phyloP scores from a whole-genome alignment of 2,329 filamentous ascomycete genomes.

The Apiospora hydei region DNA sequence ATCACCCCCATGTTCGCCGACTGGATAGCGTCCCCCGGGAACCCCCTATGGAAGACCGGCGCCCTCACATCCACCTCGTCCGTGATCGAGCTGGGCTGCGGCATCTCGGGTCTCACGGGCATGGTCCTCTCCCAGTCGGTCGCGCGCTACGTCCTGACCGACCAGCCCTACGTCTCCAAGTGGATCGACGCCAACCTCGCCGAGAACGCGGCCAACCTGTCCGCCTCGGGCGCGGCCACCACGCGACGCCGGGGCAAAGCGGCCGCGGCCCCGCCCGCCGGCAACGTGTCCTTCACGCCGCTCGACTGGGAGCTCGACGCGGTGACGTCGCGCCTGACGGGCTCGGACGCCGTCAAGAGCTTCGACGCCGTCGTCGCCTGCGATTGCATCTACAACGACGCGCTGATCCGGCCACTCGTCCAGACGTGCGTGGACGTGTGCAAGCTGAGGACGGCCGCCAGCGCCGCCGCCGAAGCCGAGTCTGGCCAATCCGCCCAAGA shows the following conservation, averaged over 20 bases:
- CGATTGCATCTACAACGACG: slow-evolving; percentile 96
- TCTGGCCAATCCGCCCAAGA: slow-evolving; percentile 27
- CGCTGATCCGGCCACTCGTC: slow-evolving; percentile 82
- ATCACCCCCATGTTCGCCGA: slow-evolving; percentile 83
- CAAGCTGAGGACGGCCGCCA: slow-evolving; percentile 52
- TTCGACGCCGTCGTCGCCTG: slow-evolving; percentile 84
- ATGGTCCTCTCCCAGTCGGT: slow-evolving; percentile 70
- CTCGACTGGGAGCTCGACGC: slow-evolving; percentile 85
- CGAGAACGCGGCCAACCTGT: slow-evolving; percentile 57
- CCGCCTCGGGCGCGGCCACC: slow-evolving; percentile 19
- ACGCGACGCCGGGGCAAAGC: slow-evolving; percentile 34
- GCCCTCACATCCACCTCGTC: slow-evolving; percentile 62
- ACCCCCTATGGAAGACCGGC: slow-evolving; percentile 65
- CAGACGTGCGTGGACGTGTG: slow-evolving; percentile 81
- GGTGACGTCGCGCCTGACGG: slow-evolving; percentile 53
- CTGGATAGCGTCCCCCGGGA: slow-evolving; percentile 73
- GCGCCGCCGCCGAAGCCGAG: background rate
- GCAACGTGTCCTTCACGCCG: slow-evolving; percentile 61
- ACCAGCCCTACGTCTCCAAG: slow-evolving; percentile 84
- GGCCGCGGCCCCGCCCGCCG: slow-evolving; percentile 27
- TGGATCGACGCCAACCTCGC: slow-evolving; percentile 79
- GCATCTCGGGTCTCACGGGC: slow-evolving; percentile 82
- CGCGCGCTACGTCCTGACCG: slow-evolving; percentile 77
- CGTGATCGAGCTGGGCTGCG: slow-evolving; percentile 86
- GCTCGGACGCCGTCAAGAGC: slow-evolving; percentile 45